Evolutionary conservation across 202 grass and related monocot species (phyloP).

Genomic region (Tripidium arundinaceum): DNA sequence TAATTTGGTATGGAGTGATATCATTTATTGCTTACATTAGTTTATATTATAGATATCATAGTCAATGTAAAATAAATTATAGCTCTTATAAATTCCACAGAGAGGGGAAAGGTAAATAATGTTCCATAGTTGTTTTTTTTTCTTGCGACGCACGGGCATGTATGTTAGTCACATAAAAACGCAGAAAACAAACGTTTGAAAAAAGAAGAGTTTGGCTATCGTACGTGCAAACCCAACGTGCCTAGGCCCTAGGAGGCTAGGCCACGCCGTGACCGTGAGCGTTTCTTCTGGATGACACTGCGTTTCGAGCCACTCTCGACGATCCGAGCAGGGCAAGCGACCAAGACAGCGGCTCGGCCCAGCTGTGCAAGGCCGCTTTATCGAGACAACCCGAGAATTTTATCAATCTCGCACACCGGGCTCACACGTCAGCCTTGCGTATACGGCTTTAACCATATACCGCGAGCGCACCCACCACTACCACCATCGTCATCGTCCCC

Average conservation of each 20-base stretch:
- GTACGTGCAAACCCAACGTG: neutral
- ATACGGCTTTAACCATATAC: neutral
- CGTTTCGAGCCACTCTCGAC: neutral
- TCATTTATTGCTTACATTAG: too few relatives aligned
- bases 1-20: too few relatives aligned
- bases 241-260: too few relatives aligned
- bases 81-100: too few relatives aligned
- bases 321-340: neutral
- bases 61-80: too few relatives aligned
- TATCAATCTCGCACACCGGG: neutral
- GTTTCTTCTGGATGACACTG: neutral
- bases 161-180: too few relatives aligned
- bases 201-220: too few relatives aligned
- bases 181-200: too few relatives aligned
- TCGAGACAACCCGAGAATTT: neutral
- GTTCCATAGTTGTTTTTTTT: too few relatives aligned
- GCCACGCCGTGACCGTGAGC: neutral
- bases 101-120: too few relatives aligned
- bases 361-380: neutral
- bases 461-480: neutral
- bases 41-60: too few relatives aligned
- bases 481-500: constrained; percentile 5
- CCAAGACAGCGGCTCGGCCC: neutral
- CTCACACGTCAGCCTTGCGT: constrained; percentile 1
- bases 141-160: too few relatives aligned